A percentile compares a stretch with the other conserved stretches of the same genome.
These are phyloP conservation scores for Porodaedalea pini DNA, from an alignment of 1,284 basidiomycete species.

Conservation along the genomic window DNA sequence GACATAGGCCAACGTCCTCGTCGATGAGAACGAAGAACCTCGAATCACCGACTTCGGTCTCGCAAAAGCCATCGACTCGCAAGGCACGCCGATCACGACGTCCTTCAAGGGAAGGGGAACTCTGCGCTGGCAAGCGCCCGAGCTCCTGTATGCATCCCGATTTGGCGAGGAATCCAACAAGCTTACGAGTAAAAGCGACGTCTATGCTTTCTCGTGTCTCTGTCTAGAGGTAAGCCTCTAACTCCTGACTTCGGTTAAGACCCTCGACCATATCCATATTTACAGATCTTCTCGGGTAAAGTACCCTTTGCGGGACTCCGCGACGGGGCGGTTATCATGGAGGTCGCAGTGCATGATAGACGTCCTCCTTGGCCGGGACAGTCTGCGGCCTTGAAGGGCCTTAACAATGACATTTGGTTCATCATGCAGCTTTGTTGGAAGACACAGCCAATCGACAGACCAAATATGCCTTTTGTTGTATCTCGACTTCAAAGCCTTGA, in stretches of 20 bases:
- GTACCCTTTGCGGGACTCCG: conserved; percentile 1
- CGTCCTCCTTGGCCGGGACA: conserved; percentile 6
- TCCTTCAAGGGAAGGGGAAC: conserved; percentile 12
- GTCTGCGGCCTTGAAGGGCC: neutral
- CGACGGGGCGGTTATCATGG: conserved; percentile 8
- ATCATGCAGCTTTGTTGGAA: conserved; percentile 13
- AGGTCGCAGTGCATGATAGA: conserved; percentile 8
- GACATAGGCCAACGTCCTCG: conserved; percentile 11
- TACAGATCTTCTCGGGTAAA: conserved; percentile 11
- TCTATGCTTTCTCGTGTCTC: conserved; percentile 16
- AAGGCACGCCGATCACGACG: neutral
- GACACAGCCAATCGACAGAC: conserved; percentile 2
- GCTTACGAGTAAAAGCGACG: conserved; percentile 5
- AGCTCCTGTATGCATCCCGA: neutral
- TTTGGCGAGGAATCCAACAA: neutral
- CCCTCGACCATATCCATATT: neutral
- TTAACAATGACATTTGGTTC: conserved; percentile 3
- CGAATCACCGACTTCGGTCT: conserved; percentile 16
- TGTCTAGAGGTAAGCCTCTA: conserved; percentile 12
- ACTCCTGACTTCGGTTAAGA: too few species aligned
- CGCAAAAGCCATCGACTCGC: conserved; percentile 4
- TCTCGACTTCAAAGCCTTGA: neutral
- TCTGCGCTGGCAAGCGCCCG: conserved; percentile 14
- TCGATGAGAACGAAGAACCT: conserved; percentile 4
- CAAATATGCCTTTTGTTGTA: conserved; percentile 3